These are phyloP conservation scores for Candida michaelii DNA, from an alignment of 805 yeast genomes.

Conservation along the genomic window DNA sequence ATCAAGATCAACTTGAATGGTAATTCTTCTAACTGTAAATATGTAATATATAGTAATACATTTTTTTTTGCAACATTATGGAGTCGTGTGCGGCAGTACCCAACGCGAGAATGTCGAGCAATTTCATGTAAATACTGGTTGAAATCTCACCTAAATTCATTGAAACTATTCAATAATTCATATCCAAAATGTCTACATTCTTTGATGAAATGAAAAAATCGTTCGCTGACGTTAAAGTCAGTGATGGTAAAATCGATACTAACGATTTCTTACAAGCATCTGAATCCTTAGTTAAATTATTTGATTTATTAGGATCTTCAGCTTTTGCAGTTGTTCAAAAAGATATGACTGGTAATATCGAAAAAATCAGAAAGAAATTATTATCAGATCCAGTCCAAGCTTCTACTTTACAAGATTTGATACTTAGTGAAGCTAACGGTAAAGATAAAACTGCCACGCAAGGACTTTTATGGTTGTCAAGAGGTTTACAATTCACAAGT, in stretches of 20 bases:
- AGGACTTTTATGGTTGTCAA: slow-evolving; percentile 81
- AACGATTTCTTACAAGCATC: slow-evolving; percentile 78
- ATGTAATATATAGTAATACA: slow-evolving; percentile 7
- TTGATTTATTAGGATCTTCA: slow-evolving; percentile 80
- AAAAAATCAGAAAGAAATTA: slow-evolving; percentile 67
- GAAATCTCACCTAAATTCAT: background rate
- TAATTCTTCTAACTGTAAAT: slow-evolving; percentile 11
- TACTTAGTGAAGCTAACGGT: slow-evolving; percentile 66
- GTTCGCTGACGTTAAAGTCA: slow-evolving; percentile 71
- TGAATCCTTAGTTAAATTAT: slow-evolving; percentile 77
- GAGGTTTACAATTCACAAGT: slow-evolving; percentile 90
- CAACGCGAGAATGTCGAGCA: too few relatives aligned
- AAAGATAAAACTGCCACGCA: slow-evolving; percentile 81
- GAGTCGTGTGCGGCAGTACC: too few relatives aligned
- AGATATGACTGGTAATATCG: slow-evolving; percentile 85
- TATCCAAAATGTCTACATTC: slow-evolving; percentile 66
- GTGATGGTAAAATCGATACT: slow-evolving; percentile 65
- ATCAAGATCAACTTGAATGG: slow-evolving; percentile 35
- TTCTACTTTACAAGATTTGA: slow-evolving; percentile 74
- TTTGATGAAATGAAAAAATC: slow-evolving; percentile 76
- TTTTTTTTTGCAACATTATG: too few relatives aligned
- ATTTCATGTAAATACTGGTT: background rate
- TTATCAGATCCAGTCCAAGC: slow-evolving; percentile 63
- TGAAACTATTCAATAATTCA: too few relatives aligned
- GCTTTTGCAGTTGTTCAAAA: slow-evolving; percentile 84